Base-by-base conservation (phyloP, 176 grass and related monocot genomes). In the Carex kokanica region DNA sequence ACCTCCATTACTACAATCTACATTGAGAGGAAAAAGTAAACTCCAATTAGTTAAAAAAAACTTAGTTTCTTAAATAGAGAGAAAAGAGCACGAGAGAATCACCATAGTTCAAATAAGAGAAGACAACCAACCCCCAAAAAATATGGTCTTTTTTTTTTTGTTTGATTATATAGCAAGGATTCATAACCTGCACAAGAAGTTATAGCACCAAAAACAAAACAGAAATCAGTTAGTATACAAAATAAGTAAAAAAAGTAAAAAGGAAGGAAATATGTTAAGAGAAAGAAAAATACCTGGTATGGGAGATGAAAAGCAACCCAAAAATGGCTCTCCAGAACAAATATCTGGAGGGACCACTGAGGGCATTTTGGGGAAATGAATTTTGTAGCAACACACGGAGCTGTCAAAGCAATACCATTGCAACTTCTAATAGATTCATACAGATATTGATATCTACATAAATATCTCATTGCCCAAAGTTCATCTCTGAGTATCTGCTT, bases 401-500 rank as follows among this genome's bases (percentile, higher is more conserved):
- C 13, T 86, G 34, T 78, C 81, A 53, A 86, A 63, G 70, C 55
- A 74, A 62, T 61, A 73, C 73, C 73, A 73, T 73, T 83, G 61
- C 86, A 88, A 74, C 64, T 88, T 79, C 36, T 88, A 78, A 54
- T 78, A 78, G 73, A 83, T 75, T 84, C 70, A 87, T 80, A 86
- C 67, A 57, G 32, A 60, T 45, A 27, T 54, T 36, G 18, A 32
- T 64, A 59, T 63, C 86, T 85, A 85, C 86, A 90, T 90, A 49
- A 78, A 69, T 83, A 63, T 79, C 88, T 99, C 85, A 93, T 79
- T 95, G 93, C 77, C 97, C 94, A 81, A 99, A 99, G 84, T 95
- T 96, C 93, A 99, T 97, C 84, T 94, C 92, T 1, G 97, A 99
- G 81, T 99, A 99, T 92, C 97, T 99, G 89, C 51, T 29, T 83